Conservation (phyloP, 2,329 filamentous ascomycete genomes). For the Sporothrix luriei region DNA sequence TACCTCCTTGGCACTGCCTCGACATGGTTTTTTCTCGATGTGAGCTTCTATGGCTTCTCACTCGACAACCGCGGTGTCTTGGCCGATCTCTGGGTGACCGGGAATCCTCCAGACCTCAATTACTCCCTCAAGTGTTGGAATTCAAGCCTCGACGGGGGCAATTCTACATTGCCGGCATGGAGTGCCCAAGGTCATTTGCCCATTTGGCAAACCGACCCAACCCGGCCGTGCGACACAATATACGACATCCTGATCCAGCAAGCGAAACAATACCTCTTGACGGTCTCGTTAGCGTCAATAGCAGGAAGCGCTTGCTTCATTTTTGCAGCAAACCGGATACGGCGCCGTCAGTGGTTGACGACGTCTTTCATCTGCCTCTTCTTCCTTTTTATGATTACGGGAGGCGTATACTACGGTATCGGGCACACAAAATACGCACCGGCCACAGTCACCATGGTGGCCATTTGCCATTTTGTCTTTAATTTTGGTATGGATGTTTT, state of each 20-base stretch:
- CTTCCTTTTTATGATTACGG: slow-evolving; percentile 53
- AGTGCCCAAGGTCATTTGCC: slow-evolving; percentile 45
- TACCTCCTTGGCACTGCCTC: slow-evolving; percentile 51
- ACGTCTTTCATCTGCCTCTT: slow-evolving; percentile 53
- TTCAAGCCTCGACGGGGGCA: slow-evolving; percentile 48
- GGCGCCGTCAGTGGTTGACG: slow-evolving; percentile 54
- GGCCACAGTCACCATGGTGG: slow-evolving; percentile 54
- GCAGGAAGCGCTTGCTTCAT: slow-evolving; percentile 55
- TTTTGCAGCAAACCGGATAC: slow-evolving; percentile 52
- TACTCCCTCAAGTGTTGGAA: slow-evolving; percentile 52
- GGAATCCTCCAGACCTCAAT: slow-evolving; percentile 42
- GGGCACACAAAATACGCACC: slow-evolving; percentile 48
- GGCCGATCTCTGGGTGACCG: slow-evolving; percentile 50
- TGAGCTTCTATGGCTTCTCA: slow-evolving; percentile 61
- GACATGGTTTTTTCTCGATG: slow-evolving; percentile 58
- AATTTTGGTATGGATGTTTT: slow-evolving; percentile 51
- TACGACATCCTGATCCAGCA: slow-evolving; percentile 56
- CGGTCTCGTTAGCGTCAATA: slow-evolving; percentile 56
- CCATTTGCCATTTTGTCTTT: slow-evolving; percentile 58
- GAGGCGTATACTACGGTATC: slow-evolving; percentile 54
- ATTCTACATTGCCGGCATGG: slow-evolving; percentile 51
- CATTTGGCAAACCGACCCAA: slow-evolving; percentile 54
- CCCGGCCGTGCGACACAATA: slow-evolving; percentile 55
- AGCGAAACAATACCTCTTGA: slow-evolving; percentile 56
- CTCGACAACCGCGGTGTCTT: slow-evolving; percentile 51